These are phyloP conservation scores for Nitzschia putrida DNA, from an alignment of 108 stramenopile species.

Conservation along the genomic window DNA sequence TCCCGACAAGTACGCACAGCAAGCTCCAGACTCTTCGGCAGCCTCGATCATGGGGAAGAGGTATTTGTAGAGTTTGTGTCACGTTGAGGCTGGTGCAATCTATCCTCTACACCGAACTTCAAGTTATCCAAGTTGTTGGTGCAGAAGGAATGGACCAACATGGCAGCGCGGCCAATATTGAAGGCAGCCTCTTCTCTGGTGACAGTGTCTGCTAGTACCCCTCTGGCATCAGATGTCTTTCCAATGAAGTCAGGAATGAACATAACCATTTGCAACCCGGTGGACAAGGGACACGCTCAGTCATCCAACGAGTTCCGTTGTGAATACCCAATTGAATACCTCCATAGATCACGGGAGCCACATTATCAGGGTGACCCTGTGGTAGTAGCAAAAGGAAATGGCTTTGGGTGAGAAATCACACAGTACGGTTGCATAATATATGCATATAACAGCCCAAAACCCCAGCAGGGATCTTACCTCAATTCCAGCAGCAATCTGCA, in stretches of 20 bases:
- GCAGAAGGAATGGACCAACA: constrained; percentile 91
- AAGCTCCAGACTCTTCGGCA: constrained; percentile 91
- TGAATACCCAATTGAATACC: constrained; percentile 98
- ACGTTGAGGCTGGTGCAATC: constrained; percentile 97
- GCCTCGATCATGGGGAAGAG: constrained; percentile 95
- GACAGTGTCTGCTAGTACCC: constrained; percentile 76
- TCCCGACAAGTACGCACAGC: constrained; percentile 91
- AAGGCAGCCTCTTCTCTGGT: constrained; percentile 90
- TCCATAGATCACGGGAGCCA: constrained; percentile 97
- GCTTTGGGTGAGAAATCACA: not conserved
- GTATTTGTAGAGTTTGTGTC: constrained; percentile 88
- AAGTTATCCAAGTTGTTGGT: constrained; percentile 91
- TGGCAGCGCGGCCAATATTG: constrained; percentile 95
- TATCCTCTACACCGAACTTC: constrained; percentile 90
- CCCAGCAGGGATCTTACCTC: constrained; percentile 52
- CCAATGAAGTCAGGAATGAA: constrained; percentile 97
- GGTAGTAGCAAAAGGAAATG: not conserved
- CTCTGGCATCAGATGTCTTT: constrained; percentile 92
- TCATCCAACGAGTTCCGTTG: constrained; percentile 92
- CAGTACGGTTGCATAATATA: not conserved
- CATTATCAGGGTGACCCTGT: constrained; percentile 98
- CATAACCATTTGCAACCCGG: constrained; percentile 92
- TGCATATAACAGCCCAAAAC: not conserved
- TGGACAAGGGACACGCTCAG: constrained; percentile 91
- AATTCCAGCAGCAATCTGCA: constrained; percentile 96